Evolutionary conservation across 345 rosid species (phyloP).

Genomic region (Aquilaria yunnanensis): DNA sequence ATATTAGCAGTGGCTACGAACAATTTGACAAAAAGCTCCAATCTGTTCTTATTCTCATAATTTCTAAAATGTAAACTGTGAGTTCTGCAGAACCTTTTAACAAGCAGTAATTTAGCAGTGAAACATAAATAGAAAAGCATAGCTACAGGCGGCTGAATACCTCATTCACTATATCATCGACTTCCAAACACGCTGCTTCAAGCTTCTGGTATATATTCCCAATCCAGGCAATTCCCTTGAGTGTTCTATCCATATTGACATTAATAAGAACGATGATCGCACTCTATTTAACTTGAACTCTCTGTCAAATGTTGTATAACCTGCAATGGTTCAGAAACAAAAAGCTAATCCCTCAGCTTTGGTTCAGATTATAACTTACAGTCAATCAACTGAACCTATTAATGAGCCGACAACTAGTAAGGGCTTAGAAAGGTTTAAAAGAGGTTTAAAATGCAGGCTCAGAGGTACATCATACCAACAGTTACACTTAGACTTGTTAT

Average conservation of each 20-base stretch:
- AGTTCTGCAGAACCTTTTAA: no score
- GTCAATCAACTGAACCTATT: no score
- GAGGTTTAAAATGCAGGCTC: no score
- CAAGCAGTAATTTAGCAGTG: neutral
- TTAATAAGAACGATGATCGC: neutral
- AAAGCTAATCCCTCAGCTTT: neutral
- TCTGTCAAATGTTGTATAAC: no score
- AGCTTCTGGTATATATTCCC: conserved; percentile 24
- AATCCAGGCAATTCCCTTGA: conserved; percentile 20
- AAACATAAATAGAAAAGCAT: neutral
- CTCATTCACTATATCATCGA: conserved; percentile 22
- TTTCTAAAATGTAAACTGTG: no score
- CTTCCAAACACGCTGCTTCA: conserved; percentile 24
- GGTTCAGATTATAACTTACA: no score
- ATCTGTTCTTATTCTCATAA: no score
- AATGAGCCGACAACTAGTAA: no score
- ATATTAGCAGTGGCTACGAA: neutral
- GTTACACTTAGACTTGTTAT: no score
- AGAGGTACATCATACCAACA: no score
- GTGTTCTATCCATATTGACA: conserved; percentile 15
- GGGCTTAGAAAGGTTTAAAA: no score
- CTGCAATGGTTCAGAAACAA: conserved; percentile 1
- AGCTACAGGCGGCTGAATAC: conserved; percentile 8
- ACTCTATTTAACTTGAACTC: neutral
- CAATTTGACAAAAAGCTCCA: no score